Evolutionary conservation across 441 rosid species (phyloP).

Genomic region (Mallotus repandus): DNA sequence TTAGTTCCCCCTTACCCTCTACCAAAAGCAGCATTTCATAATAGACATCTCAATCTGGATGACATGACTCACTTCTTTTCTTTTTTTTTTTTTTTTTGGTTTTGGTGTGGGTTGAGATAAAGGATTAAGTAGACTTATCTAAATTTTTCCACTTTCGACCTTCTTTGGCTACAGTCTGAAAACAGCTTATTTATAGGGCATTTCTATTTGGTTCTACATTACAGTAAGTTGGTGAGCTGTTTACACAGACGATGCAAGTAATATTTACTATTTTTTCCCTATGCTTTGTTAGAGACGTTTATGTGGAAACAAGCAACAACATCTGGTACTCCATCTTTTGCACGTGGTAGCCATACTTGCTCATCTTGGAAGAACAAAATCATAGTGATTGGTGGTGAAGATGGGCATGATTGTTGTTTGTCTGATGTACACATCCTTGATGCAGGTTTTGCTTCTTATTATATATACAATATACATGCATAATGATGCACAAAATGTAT

Average conservation of each 20-base stretch:
- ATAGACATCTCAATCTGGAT: neutral
- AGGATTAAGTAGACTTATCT: neutral
- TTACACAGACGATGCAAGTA: conserved; percentile 1
- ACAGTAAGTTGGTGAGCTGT: neutral
- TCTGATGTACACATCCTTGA: conserved; percentile 95
- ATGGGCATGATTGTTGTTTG: conserved; percentile 82
- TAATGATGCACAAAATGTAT: neutral
- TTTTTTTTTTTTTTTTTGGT: neutral
- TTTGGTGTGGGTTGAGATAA: neutral
- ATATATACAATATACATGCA: neutral
- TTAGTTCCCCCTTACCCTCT: conserved; percentile 42
- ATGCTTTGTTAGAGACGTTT: conserved; percentile 63
- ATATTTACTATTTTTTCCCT: conserved; percentile 14
- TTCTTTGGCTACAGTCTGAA: neutral
- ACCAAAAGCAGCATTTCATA: conserved; percentile 55
- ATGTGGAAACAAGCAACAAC: conserved; percentile 82
- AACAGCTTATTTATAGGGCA: neutral
- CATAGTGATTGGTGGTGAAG: conserved; percentile 92
- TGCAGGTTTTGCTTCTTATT: conserved; percentile 53
- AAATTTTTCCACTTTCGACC: neutral
- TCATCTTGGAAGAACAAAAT: conserved; percentile 91
- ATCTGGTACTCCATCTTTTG: conserved; percentile 80
- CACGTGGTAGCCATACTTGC: conserved; percentile 94
- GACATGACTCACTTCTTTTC: neutral
- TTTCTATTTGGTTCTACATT: neutral